Conservation (phyloP, 805 yeast genomes). For the Danielia oregonensis region DNA sequence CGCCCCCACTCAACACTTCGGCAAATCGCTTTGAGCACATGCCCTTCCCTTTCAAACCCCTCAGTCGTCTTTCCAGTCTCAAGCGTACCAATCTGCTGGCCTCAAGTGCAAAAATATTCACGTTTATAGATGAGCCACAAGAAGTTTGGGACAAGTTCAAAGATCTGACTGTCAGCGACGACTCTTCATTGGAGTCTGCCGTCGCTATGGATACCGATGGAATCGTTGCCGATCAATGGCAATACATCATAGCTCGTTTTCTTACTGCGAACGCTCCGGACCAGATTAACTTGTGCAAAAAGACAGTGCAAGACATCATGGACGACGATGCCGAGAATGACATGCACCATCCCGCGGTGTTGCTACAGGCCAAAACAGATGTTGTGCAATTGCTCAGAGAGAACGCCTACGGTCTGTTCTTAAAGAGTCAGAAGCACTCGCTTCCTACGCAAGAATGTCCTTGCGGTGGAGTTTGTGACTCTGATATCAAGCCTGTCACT, state of each 20-base stretch:
- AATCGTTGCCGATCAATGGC: constrained; percentile 29
- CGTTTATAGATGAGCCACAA: constrained; percentile 20
- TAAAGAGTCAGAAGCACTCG: neutral
- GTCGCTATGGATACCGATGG: constrained; percentile 3
- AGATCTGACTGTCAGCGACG: constrained; percentile 8
- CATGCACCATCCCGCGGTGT: constrained; percentile 25
- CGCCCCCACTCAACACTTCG: constrained; percentile 10
- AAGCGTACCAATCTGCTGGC: neutral
- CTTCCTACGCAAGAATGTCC: too few species aligned
- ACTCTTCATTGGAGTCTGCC: neutral
- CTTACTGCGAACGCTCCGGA: constrained; percentile 40
- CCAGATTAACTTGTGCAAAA: constrained; percentile 47
- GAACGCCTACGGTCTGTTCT: constrained; percentile 25
- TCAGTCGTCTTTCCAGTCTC: constrained; percentile 8
- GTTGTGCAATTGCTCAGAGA: constrained; percentile 31
- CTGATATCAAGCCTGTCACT: too few species aligned
- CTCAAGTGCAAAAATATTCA: neutral
- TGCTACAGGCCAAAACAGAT: constrained; percentile 28
- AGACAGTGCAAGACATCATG: constrained; percentile 27
- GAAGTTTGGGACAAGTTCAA: constrained; percentile 20
- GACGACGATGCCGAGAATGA: constrained; percentile 16
- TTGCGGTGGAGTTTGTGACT: constrained; percentile 4
- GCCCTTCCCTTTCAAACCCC: constrained; percentile 15
- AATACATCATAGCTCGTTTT: constrained; percentile 36
- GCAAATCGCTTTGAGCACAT: constrained; percentile 9